Conservation (phyloP, 257 asterid genomes). For the Fraxinus anomala region DNA sequence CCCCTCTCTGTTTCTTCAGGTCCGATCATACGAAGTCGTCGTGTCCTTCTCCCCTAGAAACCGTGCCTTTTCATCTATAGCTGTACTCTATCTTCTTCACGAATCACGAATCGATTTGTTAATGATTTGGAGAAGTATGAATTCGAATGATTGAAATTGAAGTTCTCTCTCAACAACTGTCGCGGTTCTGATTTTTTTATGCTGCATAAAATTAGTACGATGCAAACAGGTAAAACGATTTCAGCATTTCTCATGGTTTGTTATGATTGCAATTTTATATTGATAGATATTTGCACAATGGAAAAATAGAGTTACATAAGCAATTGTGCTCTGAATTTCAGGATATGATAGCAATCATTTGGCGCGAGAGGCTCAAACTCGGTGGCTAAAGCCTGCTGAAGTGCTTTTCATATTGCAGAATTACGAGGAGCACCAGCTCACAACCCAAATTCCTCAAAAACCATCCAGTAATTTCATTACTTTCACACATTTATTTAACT, state of each 20-base stretch:
- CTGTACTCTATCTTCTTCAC: not conserved
- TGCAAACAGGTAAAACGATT: conserved; percentile 47
- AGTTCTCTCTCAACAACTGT: conserved; percentile 21
- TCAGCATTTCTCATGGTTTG: not conserved
- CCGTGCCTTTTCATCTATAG: not conserved
- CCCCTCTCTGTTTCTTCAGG: not conserved
- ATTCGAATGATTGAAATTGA: conserved; percentile 4
- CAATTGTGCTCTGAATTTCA: conserved; percentile 35
- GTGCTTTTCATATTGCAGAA: conserved; percentile 67
- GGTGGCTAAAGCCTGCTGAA: conserved; percentile 96
- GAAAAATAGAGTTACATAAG: not conserved
- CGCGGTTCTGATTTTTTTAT: conserved; percentile 12
- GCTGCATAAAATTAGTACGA: conserved; percentile 17
- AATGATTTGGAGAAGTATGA: conserved; percentile 6
- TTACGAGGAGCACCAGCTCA: conserved; percentile 72
- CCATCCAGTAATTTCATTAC: conserved; percentile 55
- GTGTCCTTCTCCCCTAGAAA: not conserved
- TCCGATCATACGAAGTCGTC: conserved; percentile 21
- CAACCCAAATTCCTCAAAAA: conserved; percentile 66
- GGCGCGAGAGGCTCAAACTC: conserved; percentile 75
- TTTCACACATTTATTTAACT: not conserved
- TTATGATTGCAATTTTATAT: conserved; percentile 2
- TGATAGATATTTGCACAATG: not conserved
- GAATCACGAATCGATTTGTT: not conserved
- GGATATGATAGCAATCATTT: conserved; percentile 61